These are phyloP conservation scores for Trichoderma oligosporum DNA, from an alignment of 2,329 filamentous ascomycete genomes.

Conservation along the genomic window DNA sequence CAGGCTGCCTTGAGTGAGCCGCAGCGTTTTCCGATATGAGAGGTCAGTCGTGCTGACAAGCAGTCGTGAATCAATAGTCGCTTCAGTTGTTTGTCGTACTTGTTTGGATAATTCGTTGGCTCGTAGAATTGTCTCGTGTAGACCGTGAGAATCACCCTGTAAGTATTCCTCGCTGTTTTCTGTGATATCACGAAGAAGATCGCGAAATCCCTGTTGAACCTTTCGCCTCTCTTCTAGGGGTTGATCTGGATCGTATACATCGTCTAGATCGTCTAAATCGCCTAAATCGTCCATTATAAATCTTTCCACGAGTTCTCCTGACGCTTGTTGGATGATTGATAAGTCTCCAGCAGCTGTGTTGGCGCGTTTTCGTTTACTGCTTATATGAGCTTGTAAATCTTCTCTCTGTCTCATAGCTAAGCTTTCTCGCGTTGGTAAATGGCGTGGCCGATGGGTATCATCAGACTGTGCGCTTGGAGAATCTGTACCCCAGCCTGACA, in stretches of 20 bases:
- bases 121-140: conserved; percentile 62
- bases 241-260: conserved; percentile 79
- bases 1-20: conserved; percentile 67
- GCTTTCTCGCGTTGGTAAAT: conserved; percentile 21
- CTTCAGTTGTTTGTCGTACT: conserved; percentile 85
- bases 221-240: conserved; percentile 67
- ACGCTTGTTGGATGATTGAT: conserved; percentile 18
- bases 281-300: conserved; percentile 20
- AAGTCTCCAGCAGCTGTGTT: conserved; percentile 27
- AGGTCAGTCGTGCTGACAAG: conserved; percentile 78
- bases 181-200: conserved; percentile 55
- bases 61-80: conserved; percentile 83
- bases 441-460: conserved; percentile 24
- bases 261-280: conserved; percentile 23
- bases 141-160: conserved; percentile 58
- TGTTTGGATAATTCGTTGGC: conserved; percentile 63
- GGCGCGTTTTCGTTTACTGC: conserved; percentile 34
- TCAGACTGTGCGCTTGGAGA: conserved; percentile 23
- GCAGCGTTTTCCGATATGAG: conserved; percentile 71
- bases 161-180: conserved; percentile 74
- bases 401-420: conserved; percentile 29
- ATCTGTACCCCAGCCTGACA: conserved; percentile 19
- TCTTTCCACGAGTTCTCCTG: conserved; percentile 21
- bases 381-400: conserved; percentile 22
- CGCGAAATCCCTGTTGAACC: conserved; percentile 66